phyloP scores from a whole-genome alignment of 352 stramenopile genomes.

The Pythium scleroteichum region DNA sequence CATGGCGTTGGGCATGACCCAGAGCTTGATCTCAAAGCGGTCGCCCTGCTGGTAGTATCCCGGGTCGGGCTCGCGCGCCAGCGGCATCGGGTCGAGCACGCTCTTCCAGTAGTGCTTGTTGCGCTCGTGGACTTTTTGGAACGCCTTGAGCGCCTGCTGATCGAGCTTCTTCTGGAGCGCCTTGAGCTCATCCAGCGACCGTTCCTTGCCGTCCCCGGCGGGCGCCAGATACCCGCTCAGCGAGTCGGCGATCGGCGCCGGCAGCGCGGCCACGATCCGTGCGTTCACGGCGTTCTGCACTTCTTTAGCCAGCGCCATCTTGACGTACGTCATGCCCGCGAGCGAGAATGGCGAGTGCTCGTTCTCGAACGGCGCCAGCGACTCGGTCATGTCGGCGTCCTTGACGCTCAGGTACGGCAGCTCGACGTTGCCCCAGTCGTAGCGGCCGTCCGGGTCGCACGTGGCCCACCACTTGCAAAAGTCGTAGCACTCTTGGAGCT shows the following conservation, averaged over 20 bases:
- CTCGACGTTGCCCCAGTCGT: conserved; percentile 9
- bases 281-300: neutral
- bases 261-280: neutral
- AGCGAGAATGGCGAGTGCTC: conserved; percentile 1
- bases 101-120: conserved; percentile 16
- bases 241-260: neutral
- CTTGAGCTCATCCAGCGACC: conserved; percentile 4
- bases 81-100: conserved; percentile 8
- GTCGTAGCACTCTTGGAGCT: conserved; percentile 26
- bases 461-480: conserved; percentile 27
- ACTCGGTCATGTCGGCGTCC: conserved; percentile 19
- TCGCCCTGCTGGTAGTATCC: conserved; percentile 11
- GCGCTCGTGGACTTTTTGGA: neutral
- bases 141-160: neutral
- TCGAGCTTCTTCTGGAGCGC: conserved; percentile 3
- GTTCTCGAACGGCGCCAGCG: neutral
- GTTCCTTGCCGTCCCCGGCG: neutral
- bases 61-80: neutral
- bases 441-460: conserved; percentile 1
- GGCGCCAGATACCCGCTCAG: neutral
- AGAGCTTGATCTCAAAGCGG: conserved; percentile 19
- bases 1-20: conserved; percentile 13
- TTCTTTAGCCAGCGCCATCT: conserved; percentile 6
- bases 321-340: conserved; percentile 16
- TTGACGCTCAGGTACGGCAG: conserved; percentile 12